Base-by-base conservation (phyloP, 768 basidiomycete genomes). In the Kockovaella imperatae region DNA sequence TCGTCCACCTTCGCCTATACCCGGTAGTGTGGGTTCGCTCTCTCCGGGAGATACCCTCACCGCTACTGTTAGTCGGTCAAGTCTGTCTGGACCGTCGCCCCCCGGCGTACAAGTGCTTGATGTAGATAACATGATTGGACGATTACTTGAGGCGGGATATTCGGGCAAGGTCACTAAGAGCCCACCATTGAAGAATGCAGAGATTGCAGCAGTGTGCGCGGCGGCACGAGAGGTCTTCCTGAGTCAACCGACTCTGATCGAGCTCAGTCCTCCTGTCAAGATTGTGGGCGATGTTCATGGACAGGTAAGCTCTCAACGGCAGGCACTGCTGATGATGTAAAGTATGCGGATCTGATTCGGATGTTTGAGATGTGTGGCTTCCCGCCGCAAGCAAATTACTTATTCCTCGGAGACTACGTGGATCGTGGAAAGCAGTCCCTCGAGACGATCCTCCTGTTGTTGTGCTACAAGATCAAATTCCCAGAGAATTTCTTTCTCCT, bases 401-500 rank as follows among this genome's bases (percentile, higher is more conserved):
- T 99, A 60, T 99, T 99, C 80, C 82, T 99, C 45, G 93, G 93
- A 55, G 93, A 99, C 75, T 99, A 99, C 69, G 93, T 99, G 67
- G 93, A 99, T 76, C 84, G 93, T 72, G 93, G 93, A 63, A 99
- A 99, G 74, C 93, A 99, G 74, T 89, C 86, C 39, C 80, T 99
- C 65, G 93, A 99, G 76, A 99, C 93, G n/a, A 99, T 99, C 72
- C 96, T 93, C 72, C 82, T 99, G 38, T 79, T 99, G 51, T 82
- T 99, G 59, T 91, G 93, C 38, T 99, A 99, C 85, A 99, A 99
- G 65, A 71, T 73, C 43, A 99, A 97, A 79, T 99, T 96, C 78
- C 93, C 93, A 44, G 93, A 99, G 81, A 99, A 99, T 78, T 99
- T 99, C 77, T 99, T 99, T 77, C 91, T 99, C 72, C 80, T 99